Base-by-base conservation (phyloP, 1,139 yeast genomes). In the Candida sojae region DNA sequence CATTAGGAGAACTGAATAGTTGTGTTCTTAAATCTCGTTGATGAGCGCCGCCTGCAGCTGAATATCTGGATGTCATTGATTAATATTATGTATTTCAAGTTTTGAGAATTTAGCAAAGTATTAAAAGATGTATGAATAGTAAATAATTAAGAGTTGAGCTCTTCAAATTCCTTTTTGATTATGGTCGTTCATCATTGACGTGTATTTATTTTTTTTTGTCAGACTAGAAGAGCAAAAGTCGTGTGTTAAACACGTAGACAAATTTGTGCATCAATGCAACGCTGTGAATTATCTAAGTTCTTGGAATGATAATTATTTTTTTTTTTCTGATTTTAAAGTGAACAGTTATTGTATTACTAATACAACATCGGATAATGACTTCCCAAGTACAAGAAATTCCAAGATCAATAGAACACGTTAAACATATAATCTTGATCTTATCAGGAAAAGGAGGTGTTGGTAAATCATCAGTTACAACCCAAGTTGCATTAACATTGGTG, bases 381-480 rank as follows among this genome's bases (percentile, higher is more conserved):
- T 41, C 44, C 7, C 41, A 33, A 34, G n/a, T 26, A 26, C 59
- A 61, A 44, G 73, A 64, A 42, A 64, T 71, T 4, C 88, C 88
- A 1, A 68, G 69, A 39, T 82, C 92, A 4, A 68, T 89, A 32
- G 64, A 66, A 29, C 72, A 79, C 46, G 86, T 92, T 39, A 84
- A 84, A 59, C 96, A 93, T 63, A 96, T 62, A 33, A 50, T 75
- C 7, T 63, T 75, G 12, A 72, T 75, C 12, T 66, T 75, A 23
- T 75, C 79, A 5, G 80, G 80, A 0, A 75, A 75, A 57, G 80
- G 80, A 26, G 80, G 80, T 5, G 99, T 93, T 0, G 99, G 99
- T 0, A 93, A 93, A 63, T 89, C 97, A 5, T 90, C 97, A 0
- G 92, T 93, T 1, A 92, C 99, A 0, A 88, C 97, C 0, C 99